A percentile compares a stretch with the other conserved stretches of the same genome.
These are phyloP conservation scores for Hypoxylon lienhwacheense DNA, from an alignment of 495 filamentous ascomycete species.

Conservation along the genomic window DNA sequence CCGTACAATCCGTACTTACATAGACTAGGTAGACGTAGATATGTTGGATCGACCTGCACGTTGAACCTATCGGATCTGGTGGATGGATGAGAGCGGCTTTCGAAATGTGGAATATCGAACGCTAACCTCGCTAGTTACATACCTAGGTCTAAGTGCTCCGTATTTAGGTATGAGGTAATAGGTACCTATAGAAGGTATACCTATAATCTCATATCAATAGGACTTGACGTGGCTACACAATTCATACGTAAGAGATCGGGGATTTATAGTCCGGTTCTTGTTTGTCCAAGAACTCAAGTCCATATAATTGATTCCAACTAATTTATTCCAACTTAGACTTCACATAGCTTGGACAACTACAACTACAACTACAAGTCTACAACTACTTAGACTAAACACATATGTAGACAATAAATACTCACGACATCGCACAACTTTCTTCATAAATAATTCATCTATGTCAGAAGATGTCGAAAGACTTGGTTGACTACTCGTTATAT, in stretches of 20 bases:
- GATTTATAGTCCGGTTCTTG: too few species aligned
- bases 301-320: too few species aligned
- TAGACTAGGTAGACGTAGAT: too few species aligned
- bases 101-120: background rate
- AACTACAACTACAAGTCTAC: too few species aligned
- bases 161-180: too few species aligned
- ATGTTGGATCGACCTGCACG: background rate
- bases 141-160: background rate
- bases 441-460: background rate
- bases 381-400: too few species aligned
- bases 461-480: conserved; percentile 35
- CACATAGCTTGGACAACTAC: too few species aligned
- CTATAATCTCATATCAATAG: background rate
- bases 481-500: conserved; percentile 67
- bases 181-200: too few species aligned
- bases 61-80: conserved; percentile 5
- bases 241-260: conserved; percentile 3
- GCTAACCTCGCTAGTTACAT: conserved; percentile 18
- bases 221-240: conserved; percentile 2
- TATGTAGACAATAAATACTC: too few species aligned
- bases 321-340: too few species aligned
- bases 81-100: background rate
- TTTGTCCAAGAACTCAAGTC: too few species aligned
- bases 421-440: conserved; percentile 1
- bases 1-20: too few species aligned